Base-by-base conservation (phyloP, 495 filamentous ascomycete genomes). In the Hyphodiscus hymeniophilus region DNA sequence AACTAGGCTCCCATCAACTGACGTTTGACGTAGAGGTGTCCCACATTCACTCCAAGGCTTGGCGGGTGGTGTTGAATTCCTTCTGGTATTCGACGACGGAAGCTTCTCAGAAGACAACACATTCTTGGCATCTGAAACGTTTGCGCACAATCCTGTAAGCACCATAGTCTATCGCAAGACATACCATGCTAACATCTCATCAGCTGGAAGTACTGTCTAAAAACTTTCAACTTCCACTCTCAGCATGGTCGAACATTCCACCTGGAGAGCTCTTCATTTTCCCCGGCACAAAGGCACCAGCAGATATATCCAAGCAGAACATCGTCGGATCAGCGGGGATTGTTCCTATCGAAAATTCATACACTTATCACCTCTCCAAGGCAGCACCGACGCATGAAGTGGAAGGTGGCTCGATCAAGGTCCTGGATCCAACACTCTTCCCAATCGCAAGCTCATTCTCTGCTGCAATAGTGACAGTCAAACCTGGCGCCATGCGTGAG, bases 401-500 rank as follows among this genome's bases (percentile, higher is more conserved):
- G 3, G 72, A 76, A 0, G 82, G 82, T 11, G 81, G 83, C 2
- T 75, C 69, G 7, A 75, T 87, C 36, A 84, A 85, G 63, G 78
- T 85, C 48, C 62, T 84, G 16, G 82, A 86, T 51, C 77, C 80
- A 0, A 50, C 62, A 0, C 77, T 69, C 5, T 86, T 86, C 67
- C 82, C 83, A 3, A 64, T 82, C 8, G 65, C 69, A 1, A 53
- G 55, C 3, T 75, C 71, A 53, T 81, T 85, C 64, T 75, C 77
- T 1, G 76, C 77, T 0, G 82, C 81, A 0, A 57, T 84, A 0
- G 79, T 85, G 0, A 80, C 75, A 1, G 73, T 90, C 15, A 67
- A 79, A 33, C 83, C 84, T 0, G 83, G 83, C 33, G 82, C 78
- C 0, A 75, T 90, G 74, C 76, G 85, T 2, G 85, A 90, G 59